Evolutionary conservation across 1,284 basidiomycete species (phyloP), one percentile per base, ranked within the genome.

Genomic region (Microbotryum silenes-acaulis): DNA sequence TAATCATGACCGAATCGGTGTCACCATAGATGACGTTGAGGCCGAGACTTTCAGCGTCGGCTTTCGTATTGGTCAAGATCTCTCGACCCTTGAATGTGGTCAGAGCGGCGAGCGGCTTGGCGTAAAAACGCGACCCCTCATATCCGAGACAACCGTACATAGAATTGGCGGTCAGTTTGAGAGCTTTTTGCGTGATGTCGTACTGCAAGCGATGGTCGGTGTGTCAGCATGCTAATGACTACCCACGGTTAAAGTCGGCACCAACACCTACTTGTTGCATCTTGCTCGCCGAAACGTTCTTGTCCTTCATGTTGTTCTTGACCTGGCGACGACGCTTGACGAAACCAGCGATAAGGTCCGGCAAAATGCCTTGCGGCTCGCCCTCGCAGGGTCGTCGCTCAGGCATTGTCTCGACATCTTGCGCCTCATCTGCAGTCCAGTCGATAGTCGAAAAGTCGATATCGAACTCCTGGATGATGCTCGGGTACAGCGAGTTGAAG

Each of bases 131-230:
- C 21, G 93, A 97, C 68, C 93, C 89, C 73, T 94, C 91, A 75
- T 97, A 98, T 58, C 96, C 96, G 33, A 99, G 85, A 81, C 96
- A 99, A 25, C 96, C 96, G 76, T 98, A 99, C 94, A 99, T 99
- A 80, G 90, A 94, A 80, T 99, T 98, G 63, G 96, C 96, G 2
- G 94, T 99, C 56, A 98, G 85, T 79, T 98, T 98, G 62, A 98
- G 81, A 6, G 96, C 96, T 74, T 90, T 86, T 74, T 99, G 96
- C 75, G 93, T 94, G 79, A 98, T 97, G 73, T 98, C 91, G 74
- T 87, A 93, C 87, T 92, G 71, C 8, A 3, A 2, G 16, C 8
- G 3, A 16, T 5, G 18, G 27, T 42, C 37, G 37, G 37, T 42
- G 37, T 8, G 1, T 31, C 31, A 57, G 18, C 54, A 55, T 53